Evolutionary conservation across 495 filamentous ascomycete genomes (phyloP), one percentile per base, ranked within the genome.

Genomic region (Margaritispora aquatica): DNA sequence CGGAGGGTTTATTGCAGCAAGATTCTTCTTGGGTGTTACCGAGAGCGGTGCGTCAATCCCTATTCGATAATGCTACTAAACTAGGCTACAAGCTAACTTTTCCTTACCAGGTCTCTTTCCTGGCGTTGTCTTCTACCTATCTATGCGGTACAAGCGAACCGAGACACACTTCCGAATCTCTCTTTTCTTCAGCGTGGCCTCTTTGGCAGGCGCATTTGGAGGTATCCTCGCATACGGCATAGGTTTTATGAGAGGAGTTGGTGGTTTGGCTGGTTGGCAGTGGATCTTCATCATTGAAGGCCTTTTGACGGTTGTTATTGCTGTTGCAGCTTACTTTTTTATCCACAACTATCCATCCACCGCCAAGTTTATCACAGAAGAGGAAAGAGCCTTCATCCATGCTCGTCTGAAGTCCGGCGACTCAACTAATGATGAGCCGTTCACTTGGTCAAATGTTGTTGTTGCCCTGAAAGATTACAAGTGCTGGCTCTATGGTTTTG

Each of bases 281-380:
- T 93, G 89, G 85, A 92, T 93, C 52, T 92, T 93, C 59, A 89
- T 92, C 24, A 73, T 92, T 23, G 86, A 85, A 69, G 55, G 75
- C 68, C 75, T 89, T 8, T 69, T 84, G 10, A 92, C 89, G 0
- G 75, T 90, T 1, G 47, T 86, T 0, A 74, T 89, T 26, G 82
- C 87, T 0, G 36, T 81, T 0, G 57, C 74, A 1, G 80, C 86
- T 1, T 92, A 89, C 63, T 81, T 80, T 49, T 87, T 89, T 71
- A 83, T 92, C 36, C 76, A 86, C 63, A 85, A 90, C 67, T 90
- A 89, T 56, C 89, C 89, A 0, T 71, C 77, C 17, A 88, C 83
- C 0, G 87, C 87, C 8, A 77, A 76, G 13, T 92, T 90, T 60
- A 74, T 94, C 2, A 78, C 75, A 1, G 77, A 84, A 2, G 76